These are phyloP conservation scores for Yarrowia hollandica DNA, from an alignment of 805 yeast species.

Conservation along the genomic window DNA sequence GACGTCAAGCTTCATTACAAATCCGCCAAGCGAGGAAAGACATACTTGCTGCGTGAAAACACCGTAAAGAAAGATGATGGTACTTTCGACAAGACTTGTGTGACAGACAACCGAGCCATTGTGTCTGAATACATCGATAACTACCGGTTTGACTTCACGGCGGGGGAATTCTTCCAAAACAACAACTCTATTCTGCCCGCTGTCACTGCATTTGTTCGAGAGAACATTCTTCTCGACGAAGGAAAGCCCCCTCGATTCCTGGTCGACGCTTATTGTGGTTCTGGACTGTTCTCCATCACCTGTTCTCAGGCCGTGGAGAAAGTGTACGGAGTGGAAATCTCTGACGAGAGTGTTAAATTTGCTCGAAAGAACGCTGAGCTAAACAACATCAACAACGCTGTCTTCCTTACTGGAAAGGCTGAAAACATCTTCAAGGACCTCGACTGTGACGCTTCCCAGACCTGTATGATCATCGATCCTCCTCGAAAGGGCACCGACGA, in stretches of 20 bases:
- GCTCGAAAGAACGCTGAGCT: constrained; percentile 78
- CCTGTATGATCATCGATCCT: constrained; percentile 92
- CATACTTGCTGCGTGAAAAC: constrained; percentile 79
- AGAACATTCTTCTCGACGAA: constrained; percentile 54
- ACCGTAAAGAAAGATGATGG: constrained; percentile 47
- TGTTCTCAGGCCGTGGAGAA: constrained; percentile 77
- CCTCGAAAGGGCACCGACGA: constrained; percentile 97
- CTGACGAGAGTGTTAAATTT: constrained; percentile 85
- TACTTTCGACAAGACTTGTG: constrained; percentile 56
- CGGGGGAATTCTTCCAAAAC: constrained; percentile 96
- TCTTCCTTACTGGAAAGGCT: constrained; percentile 88
- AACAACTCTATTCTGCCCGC: constrained; percentile 85
- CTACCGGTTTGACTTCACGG: constrained; percentile 78
- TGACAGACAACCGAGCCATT: constrained; percentile 72
- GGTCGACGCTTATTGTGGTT: constrained; percentile 96
- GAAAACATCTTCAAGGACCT: constrained; percentile 76
- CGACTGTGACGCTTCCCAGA: constrained; percentile 64
- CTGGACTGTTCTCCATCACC: constrained; percentile 88
- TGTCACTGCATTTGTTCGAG: constrained; percentile 78
- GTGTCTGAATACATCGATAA: constrained; percentile 71
- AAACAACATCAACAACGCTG: constrained; percentile 75
- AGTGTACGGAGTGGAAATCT: constrained; percentile 91
- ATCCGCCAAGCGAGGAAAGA: constrained; percentile 74
- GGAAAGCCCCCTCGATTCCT: constrained; percentile 56
- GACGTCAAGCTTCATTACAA: constrained; percentile 52